phyloP scores from a whole-genome alignment of 169 alveolate genomes.

The Plasmodium adleri region DNA sequence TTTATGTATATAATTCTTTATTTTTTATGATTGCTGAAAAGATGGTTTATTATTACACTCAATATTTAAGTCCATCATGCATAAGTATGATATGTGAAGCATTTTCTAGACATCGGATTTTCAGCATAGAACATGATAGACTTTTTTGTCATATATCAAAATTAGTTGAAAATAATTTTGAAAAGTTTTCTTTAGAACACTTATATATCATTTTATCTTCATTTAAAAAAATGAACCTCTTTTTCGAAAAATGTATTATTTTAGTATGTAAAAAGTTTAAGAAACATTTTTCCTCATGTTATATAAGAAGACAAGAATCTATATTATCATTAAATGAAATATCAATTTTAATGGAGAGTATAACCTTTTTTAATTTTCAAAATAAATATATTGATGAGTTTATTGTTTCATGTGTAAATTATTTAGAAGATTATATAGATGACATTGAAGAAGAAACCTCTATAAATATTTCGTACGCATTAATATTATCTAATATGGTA shows the following conservation, averaged over 20 bases:
- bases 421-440: constrained; percentile 83
- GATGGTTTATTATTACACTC: constrained; percentile 70
- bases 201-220: constrained; percentile 33
- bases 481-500: constrained; percentile 73
- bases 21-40: constrained; percentile 61
- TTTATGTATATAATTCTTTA: constrained; percentile 54
- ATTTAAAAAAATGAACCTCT: constrained; percentile 71
- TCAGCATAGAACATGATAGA: constrained; percentile 65
- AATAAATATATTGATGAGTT: constrained; percentile 48
- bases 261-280: constrained; percentile 40
- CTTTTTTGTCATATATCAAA: constrained; percentile 60
- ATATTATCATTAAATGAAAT: constrained; percentile 75
- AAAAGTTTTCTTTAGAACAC: constrained; percentile 58
- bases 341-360: constrained; percentile 67
- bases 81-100: constrained; percentile 69
- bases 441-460: constrained; percentile 79
- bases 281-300: constrained; percentile 27
- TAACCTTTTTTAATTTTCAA: constrained; percentile 74
- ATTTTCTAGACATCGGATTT: constrained; percentile 63
- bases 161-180: constrained; percentile 64
- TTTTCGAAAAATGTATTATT: constrained; percentile 52
- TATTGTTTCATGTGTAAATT: constrained; percentile 61
- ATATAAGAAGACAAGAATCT: constrained; percentile 40
- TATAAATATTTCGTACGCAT: constrained; percentile 80
- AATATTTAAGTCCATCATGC: constrained; percentile 39